Evolutionary conservation across 176 grass and related monocot genomes (phyloP), one percentile per base, ranked within the genome.

Genomic region (Eragrostis nindensis): DNA sequence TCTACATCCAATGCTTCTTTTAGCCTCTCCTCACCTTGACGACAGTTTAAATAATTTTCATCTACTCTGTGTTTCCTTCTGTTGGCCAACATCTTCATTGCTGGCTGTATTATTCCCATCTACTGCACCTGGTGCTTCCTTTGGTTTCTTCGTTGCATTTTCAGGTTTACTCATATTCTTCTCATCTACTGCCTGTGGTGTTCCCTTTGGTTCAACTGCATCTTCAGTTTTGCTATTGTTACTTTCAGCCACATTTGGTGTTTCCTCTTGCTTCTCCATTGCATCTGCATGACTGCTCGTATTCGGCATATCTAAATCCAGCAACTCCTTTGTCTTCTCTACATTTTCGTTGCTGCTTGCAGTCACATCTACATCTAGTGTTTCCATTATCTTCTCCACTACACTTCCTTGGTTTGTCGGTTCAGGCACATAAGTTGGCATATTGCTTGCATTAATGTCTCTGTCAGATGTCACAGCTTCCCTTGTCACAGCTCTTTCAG

Each of bases 51-150:
- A 73, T 71, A 46, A 11, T 73, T 73, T n/a, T 8, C 45, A 54
- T 73, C 38, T 42, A 45, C 30, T n/a, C 9, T 0, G 5, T 36
- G 13, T 40, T 86, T 70, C 66, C 30, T 29, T 43, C 26, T 43
- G 19, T 52, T 77, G 42, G 9, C 29, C 29, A 42, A 29, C 43
- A 71, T 44, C 68, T 45, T 86, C 68, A 73, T 24, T 56, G 18
- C 39, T 38, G 60, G 3, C 56, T 5, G 2, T 43, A 36, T 45
- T 19, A 40, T 36, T 80, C 21, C 40, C 12, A 27, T 75, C 77
- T 27, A 75, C n/a, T 10, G 19, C 42, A 60, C 18, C 40, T 17
- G 19, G 8, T 73, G 36, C 25, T 46, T 86, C 25, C 27, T 40
- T 38, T 48, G 49, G 40, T 26, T 68, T 67, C 39, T 80, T 40